phyloP scores from a whole-genome alignment of 2,329 filamentous ascomycete genomes.

The Hymenoscyphus infarciens region DNA sequence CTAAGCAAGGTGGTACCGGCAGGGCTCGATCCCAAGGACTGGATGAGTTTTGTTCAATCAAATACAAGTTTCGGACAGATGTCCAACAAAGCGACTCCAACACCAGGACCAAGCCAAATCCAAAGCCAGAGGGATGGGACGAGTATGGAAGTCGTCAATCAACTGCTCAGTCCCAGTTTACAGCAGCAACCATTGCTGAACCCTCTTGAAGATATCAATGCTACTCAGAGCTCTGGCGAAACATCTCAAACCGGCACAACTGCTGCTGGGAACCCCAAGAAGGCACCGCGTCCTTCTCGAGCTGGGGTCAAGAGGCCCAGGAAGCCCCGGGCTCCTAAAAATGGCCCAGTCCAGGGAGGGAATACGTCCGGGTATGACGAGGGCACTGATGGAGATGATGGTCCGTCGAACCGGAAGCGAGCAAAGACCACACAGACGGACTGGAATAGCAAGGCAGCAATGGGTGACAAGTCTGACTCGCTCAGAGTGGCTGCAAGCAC shows the following conservation, averaged over 20 bases:
- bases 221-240: conserved; percentile 18
- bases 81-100: conserved; percentile 22
- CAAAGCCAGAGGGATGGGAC: conserved; percentile 27
- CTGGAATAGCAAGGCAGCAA: conserved; percentile 66
- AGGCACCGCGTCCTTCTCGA: conserved; percentile 31
- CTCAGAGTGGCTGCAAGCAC: conserved; percentile 88
- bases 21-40: conserved; percentile 68
- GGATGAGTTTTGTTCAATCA: conserved; percentile 72
- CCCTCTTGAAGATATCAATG: conserved; percentile 19
- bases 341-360: conserved; percentile 41
- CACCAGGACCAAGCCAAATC: conserved; percentile 11
- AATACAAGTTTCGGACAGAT: conserved; percentile 53
- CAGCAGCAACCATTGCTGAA: conserved; percentile 24
- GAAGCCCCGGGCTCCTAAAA: conserved; percentile 21
- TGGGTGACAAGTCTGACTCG: conserved; percentile 73
- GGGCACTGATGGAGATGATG: conserved; percentile 43
- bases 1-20: conserved; percentile 54
- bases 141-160: conserved; percentile 41
- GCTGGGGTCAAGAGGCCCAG: conserved; percentile 30
- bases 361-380: conserved; percentile 75
- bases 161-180: conserved; percentile 32
- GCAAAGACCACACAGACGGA: conserved; percentile 73
- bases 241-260: conserved; percentile 17
- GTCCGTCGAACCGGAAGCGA: conserved; percentile 60
- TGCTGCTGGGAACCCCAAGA: conserved; percentile 20